A percentile compares a stretch with the other conserved stretches of the same genome.
Conservation (phyloP, 2,329 filamentous ascomycete species). For the Cordyceps farinosa region DNA sequence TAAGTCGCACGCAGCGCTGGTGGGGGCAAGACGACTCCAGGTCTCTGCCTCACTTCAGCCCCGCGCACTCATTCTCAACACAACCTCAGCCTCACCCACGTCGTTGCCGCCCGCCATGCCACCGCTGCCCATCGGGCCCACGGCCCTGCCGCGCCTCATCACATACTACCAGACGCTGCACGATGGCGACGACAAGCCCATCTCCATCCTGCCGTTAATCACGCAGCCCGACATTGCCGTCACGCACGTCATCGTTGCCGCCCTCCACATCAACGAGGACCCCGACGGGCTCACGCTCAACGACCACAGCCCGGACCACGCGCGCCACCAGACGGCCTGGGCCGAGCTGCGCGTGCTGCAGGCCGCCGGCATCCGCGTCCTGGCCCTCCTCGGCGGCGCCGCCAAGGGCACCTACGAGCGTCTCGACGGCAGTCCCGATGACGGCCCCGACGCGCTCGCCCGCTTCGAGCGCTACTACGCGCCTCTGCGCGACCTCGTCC, state of each 20-base stretch:
- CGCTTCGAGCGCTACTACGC: slow-evolving; percentile 71
- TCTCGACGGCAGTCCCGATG: slow-evolving; percentile 49
- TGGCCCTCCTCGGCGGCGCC: slow-evolving; percentile 86
- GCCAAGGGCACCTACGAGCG: slow-evolving; percentile 66
- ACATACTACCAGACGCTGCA: slow-evolving; percentile 56
- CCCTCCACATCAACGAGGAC: slow-evolving; percentile 73
- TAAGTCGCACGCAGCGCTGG: background rate
- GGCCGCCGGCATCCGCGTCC: slow-evolving; percentile 69
- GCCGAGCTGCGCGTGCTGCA: slow-evolving; percentile 70
- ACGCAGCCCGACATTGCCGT: slow-evolving; percentile 44
- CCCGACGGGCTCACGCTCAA: slow-evolving; percentile 72
- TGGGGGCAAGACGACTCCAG: background rate
- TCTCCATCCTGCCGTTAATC: slow-evolving; percentile 53
- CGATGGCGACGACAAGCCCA: slow-evolving; percentile 38
- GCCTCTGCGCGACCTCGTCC: slow-evolving; percentile 64
- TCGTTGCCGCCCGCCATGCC: slow-evolving; percentile 27
- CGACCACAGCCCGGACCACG: slow-evolving; percentile 66
- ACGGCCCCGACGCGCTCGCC: slow-evolving; percentile 30
- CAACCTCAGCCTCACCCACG: background rate
- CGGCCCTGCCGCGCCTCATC: slow-evolving; percentile 45
- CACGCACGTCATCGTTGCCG: slow-evolving; percentile 83
- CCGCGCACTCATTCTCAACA: background rate
- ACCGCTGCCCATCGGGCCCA: slow-evolving; percentile 28
- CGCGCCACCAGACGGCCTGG: slow-evolving; percentile 71
- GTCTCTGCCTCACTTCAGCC: background rate